Base-by-base conservation (phyloP, 768 basidiomycete genomes). In the Calocybe gangraenosa region DNA sequence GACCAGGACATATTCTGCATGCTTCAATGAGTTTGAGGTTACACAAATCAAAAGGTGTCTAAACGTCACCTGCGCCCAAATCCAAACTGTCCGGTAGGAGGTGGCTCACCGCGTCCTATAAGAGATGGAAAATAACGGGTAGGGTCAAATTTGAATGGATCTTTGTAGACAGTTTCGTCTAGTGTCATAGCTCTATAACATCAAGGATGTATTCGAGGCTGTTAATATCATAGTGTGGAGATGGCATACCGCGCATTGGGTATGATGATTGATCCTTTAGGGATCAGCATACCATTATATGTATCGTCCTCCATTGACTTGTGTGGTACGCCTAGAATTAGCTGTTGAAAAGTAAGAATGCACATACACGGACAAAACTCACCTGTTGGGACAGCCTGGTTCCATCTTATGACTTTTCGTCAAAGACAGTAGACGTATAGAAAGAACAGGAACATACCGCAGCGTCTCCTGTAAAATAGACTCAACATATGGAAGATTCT, bases 381-480 rank as follows among this genome's bases (percentile, higher is more conserved):
- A 44, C 42, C 45, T 30, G 38, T 32, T 2, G 49, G 49, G 19
- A 34, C 33, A 19, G 49, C 49, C 7, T 45, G 49, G 34, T 50
- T 45, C 49, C 49, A 50, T 14, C 49, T 50, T 5, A n/a, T 31
- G 30, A 35, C 17, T n/a, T 7, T 4, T 7, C 25, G 0, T 35
- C n/a, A 33, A 11, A 6, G 5, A 21, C 7, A 35, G n/a, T 22
- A 11, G 14, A 20, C 7, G 8, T 9, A 7, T 10, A 15, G 28
- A 39, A 44, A 52, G 25, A 11, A 11, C 25, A 11, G 7, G 18
- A 32, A 11, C 50, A 30, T 43, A 49, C 54, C 57, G 31, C 11
- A 53, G 45, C 1, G 44, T 46, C 36, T 58, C 57, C 32, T 56
- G 57, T 30, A 52, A 22, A 32, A 58, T 31, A 23, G 42, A 47